Evolutionary conservation across 257 asterid species (phyloP).

Genomic region (Solanum bulbocastanum): DNA sequence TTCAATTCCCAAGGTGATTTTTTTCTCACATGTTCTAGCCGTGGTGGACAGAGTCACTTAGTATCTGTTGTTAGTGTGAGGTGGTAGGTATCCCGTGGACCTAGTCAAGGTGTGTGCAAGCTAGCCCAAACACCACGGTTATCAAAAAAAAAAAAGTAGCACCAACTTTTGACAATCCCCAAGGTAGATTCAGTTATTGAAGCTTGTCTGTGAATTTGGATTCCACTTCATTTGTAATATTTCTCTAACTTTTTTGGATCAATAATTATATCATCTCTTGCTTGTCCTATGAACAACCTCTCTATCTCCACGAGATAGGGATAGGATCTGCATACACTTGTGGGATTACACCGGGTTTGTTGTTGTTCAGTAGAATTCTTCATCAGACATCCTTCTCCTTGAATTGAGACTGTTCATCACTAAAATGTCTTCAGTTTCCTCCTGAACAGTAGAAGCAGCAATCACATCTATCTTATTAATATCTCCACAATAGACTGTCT

Average conservation of each 20-base stretch:
- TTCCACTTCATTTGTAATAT: neutral
- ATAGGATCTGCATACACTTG: neutral
- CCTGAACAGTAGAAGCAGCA: neutral
- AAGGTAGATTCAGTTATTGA: neutral
- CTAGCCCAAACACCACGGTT: neutral
- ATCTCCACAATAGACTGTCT: neutral
- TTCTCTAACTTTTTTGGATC: neutral
- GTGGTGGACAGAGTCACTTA: neutral
- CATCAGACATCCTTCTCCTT: neutral
- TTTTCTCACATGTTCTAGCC: neutral
- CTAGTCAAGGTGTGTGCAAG: neutral
- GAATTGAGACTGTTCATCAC: neutral
- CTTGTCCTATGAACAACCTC: neutral
- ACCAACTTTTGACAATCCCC: neutral
- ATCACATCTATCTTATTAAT: neutral
- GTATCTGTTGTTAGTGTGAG: neutral
- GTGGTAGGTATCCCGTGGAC: neutral
- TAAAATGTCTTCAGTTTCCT: neutral
- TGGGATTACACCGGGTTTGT: neutral
- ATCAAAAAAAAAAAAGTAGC: neutral
- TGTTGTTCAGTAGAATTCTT: neutral
- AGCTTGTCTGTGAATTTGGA: neutral
- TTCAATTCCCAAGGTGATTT: neutral
- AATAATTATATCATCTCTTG: neutral
- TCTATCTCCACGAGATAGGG: neutral